A percentile compares a stretch with the other conserved stretches of the same genome.
phyloP scores from a whole-genome alignment of 2,329 filamentous ascomycete species.

The Hypocreales sp. region DNA sequence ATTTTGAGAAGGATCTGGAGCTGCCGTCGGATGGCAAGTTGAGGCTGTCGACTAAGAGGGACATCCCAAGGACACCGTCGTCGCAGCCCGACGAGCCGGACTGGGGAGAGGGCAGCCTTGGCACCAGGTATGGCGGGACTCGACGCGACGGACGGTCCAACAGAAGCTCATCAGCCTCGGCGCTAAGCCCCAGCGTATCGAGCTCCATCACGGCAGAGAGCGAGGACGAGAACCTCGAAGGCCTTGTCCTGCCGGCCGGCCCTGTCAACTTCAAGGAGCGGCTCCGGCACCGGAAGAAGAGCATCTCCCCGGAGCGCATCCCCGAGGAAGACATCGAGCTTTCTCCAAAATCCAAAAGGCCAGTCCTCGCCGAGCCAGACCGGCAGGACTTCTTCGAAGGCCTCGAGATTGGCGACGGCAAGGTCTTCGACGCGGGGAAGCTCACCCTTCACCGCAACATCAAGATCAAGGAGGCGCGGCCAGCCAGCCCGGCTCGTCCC shows the following conservation, averaged over 20 bases:
- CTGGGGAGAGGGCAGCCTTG: constrained; percentile 86
- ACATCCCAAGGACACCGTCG: constrained; percentile 48
- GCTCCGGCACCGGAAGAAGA: constrained; percentile 54
- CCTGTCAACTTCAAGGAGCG: constrained; percentile 72
- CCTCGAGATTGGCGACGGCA: constrained; percentile 72
- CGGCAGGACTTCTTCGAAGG: constrained; percentile 73
- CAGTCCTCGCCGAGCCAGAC: constrained; percentile 24
- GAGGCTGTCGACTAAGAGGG: constrained; percentile 43
- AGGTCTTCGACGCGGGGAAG: constrained; percentile 67
- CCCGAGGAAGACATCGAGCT: constrained; percentile 21
- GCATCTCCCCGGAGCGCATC: constrained; percentile 36
- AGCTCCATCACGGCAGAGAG: constrained; percentile 87
- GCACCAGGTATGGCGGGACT: constrained; percentile 80
- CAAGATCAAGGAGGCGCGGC: constrained; percentile 61
- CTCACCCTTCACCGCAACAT: constrained; percentile 82
- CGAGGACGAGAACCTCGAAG: constrained; percentile 83
- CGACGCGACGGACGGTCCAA: constrained; percentile 63
- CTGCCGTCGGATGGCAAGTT: constrained; percentile 52
- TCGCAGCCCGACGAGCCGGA: constrained; percentile 63
- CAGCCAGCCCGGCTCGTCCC: constrained; percentile 53
- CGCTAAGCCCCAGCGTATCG: constrained; percentile 80
- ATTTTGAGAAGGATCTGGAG: constrained; percentile 60
- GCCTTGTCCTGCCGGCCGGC: constrained; percentile 71
- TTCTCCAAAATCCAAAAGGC: constrained; percentile 15
- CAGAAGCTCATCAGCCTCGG: constrained; percentile 75